phyloP scores from a whole-genome alignment of 768 basidiomycete genomes.

The Guyanaporus albipodus region DNA sequence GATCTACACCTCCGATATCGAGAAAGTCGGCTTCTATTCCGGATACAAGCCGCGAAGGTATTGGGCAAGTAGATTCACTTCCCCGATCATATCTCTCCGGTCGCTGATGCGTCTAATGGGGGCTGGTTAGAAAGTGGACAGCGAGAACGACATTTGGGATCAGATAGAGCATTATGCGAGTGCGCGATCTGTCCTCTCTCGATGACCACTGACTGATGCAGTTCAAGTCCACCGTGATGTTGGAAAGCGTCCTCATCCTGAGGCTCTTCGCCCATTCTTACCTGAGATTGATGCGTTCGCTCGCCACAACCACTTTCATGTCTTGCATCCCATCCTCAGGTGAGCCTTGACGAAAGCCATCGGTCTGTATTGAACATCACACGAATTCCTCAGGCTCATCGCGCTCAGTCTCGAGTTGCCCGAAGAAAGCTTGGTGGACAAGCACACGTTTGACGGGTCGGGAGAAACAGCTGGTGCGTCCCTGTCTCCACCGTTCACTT shows the following conservation, averaged over 20 bases:
- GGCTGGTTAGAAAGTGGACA: conserved; percentile 56
- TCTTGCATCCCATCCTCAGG: conserved; percentile 48
- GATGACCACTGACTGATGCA: neutral
- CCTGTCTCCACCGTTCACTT: neutral
- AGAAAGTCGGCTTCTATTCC: conserved; percentile 42
- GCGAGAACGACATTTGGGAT: conserved; percentile 48
- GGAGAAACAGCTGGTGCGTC: conserved; percentile 38
- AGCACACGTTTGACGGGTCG: conserved; percentile 39
- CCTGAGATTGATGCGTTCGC: conserved; percentile 50
- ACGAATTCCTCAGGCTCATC: conserved; percentile 36
- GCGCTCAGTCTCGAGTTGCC: conserved; percentile 50
- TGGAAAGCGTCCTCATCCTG: conserved; percentile 43
- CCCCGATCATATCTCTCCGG: neutral
- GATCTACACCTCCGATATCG: conserved; percentile 35
- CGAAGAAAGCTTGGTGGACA: conserved; percentile 47
- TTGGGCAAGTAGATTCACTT: conserved; percentile 36
- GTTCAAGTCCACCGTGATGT: conserved; percentile 45
- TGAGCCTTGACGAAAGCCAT: conserved; percentile 7
- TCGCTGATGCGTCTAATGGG: neutral
- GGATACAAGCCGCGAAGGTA: conserved; percentile 49
- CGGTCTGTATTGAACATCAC: neutral
- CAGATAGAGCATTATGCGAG: conserved; percentile 60
- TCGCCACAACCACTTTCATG: conserved; percentile 46
- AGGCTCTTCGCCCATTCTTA: conserved; percentile 43
- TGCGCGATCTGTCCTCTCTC: conserved; percentile 24